These are phyloP conservation scores for Penicillium olsonii DNA, from an alignment of 2,329 filamentous ascomycete genomes.

Conservation along the genomic window DNA sequence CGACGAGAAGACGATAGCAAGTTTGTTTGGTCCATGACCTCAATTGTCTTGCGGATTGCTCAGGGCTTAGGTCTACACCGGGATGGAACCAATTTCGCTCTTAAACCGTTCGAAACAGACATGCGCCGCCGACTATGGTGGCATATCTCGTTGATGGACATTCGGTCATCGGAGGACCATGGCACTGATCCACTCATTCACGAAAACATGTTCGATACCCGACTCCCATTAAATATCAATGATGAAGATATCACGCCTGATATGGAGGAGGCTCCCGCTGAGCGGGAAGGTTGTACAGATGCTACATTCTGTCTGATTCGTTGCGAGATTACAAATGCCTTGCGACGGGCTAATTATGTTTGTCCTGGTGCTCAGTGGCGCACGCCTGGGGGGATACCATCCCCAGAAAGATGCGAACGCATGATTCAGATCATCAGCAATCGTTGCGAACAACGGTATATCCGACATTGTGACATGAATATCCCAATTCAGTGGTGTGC, in stretches of 20 bases:
- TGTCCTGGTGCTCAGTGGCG: slow-evolving; percentile 32
- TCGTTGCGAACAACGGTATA: slow-evolving; percentile 57
- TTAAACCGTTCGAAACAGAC: slow-evolving; percentile 53
- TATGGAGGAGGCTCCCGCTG: slow-evolving; percentile 50
- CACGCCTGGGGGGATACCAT: slow-evolving; percentile 13
- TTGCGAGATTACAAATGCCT: slow-evolving; percentile 52
- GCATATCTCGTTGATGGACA: slow-evolving; percentile 51
- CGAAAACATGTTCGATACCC: slow-evolving; percentile 49
- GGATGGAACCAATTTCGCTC: slow-evolving; percentile 51
- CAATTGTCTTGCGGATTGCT: slow-evolving; percentile 45
- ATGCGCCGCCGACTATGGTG: slow-evolving; percentile 57
- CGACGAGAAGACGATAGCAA: slow-evolving; percentile 44
- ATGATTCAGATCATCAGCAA: slow-evolving; percentile 56
- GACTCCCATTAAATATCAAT: slow-evolving; percentile 54
- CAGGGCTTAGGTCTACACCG: slow-evolving; percentile 53
- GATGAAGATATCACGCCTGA: slow-evolving; percentile 54
- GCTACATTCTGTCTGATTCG: slow-evolving; percentile 55
- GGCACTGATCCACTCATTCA: slow-evolving; percentile 49
- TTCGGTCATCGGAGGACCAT: slow-evolving; percentile 52
- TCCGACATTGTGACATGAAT: slow-evolving; percentile 53
- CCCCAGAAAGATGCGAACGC: slow-evolving; percentile 41
- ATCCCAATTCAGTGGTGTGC: slow-evolving; percentile 67
- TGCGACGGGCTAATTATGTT: slow-evolving; percentile 42
- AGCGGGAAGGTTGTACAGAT: slow-evolving; percentile 56
- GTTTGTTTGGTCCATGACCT: slow-evolving; percentile 47